These are phyloP conservation scores for Paraleonurus japonicus DNA, from an alignment of 257 asterid species.

Conservation along the genomic window DNA sequence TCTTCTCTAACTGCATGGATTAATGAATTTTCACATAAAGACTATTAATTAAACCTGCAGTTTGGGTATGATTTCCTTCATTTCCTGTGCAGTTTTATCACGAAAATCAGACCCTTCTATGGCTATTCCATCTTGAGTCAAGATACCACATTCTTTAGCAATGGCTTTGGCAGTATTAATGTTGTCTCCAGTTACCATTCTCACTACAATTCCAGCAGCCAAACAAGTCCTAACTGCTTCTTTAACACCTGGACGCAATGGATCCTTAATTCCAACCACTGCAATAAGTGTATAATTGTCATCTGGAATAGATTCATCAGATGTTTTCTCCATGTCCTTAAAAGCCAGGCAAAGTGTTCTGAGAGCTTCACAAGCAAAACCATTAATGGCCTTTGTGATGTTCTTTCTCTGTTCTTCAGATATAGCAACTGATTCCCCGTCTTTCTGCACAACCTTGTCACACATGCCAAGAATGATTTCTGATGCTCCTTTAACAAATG, in stretches of 20 bases:
- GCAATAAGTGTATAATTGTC: conserved; percentile 58
- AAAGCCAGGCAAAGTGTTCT: conserved; percentile 75
- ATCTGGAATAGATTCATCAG: conserved; percentile 47
- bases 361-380: conserved; percentile 62
- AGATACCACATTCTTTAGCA: conserved; percentile 81
- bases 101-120: conserved; percentile 76
- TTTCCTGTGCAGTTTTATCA: conserved; percentile 48
- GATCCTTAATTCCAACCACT: conserved; percentile 74
- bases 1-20: background rate
- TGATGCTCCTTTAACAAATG: conserved; percentile 72
- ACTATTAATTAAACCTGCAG: conserved; percentile 51
- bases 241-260: conserved; percentile 73
- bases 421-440: conserved; percentile 46
- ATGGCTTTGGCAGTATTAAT: conserved; percentile 82
- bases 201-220: conserved; percentile 66
- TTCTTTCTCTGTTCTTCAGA: conserved; percentile 48
- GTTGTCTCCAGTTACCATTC: conserved; percentile 91
- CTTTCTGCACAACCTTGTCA: conserved; percentile 45
- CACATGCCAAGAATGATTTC: conserved; percentile 62
- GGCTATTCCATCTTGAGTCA: conserved; percentile 66
- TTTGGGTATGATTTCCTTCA: conserved; percentile 59
- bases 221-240: conserved; percentile 75
- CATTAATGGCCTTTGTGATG: conserved; percentile 41
- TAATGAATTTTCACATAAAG: background rate
- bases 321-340: conserved; percentile 37